Conservation (phyloP, 768 basidiomycete genomes). For the Xerocomus potaroensis region DNA sequence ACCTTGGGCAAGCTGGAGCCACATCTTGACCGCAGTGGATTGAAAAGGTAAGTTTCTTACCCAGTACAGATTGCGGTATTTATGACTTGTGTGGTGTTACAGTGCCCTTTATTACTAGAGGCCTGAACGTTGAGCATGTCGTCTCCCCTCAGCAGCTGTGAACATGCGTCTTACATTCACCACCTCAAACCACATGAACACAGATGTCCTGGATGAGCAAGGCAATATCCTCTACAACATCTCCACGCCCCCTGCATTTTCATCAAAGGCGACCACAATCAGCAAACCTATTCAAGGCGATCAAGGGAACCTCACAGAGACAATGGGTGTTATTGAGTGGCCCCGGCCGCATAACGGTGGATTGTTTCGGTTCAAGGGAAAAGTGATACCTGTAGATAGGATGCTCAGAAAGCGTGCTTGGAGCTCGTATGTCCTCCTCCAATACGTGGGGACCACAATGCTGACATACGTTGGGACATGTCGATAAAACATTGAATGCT, state of each 20-base stretch:
- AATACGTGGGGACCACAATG: too few relatives aligned
- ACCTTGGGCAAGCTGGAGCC: too few relatives aligned
- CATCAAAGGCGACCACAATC: conserved; percentile 1
- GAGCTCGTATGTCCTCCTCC: neutral
- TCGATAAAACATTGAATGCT: neutral
- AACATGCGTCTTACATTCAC: conserved; percentile 21
- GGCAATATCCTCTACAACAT: conserved; percentile 8
- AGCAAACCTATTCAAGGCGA: neutral
- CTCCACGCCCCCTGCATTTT: neutral
- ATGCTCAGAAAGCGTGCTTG: neutral
- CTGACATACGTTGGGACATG: neutral
- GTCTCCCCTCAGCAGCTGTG: too few relatives aligned
- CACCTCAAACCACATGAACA: conserved; percentile 15
- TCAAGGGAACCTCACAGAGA: neutral
- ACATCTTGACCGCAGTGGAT: too few relatives aligned
- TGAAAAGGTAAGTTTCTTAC: too few relatives aligned
- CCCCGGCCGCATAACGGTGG: neutral
- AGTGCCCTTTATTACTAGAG: too few relatives aligned
- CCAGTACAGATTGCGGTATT: too few relatives aligned
- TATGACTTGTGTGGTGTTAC: too few relatives aligned
- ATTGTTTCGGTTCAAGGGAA: conserved; percentile 5
- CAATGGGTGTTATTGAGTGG: conserved; percentile 10
- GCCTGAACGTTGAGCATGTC: too few relatives aligned
- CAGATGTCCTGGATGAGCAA: conserved; percentile 10
- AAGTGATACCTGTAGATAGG: neutral